A percentile compares a stretch with the other conserved stretches of the same genome.
Evolutionary conservation across 2,329 filamentous ascomycete species (phyloP).

Genomic region (Talaromyces atroroseus): DNA sequence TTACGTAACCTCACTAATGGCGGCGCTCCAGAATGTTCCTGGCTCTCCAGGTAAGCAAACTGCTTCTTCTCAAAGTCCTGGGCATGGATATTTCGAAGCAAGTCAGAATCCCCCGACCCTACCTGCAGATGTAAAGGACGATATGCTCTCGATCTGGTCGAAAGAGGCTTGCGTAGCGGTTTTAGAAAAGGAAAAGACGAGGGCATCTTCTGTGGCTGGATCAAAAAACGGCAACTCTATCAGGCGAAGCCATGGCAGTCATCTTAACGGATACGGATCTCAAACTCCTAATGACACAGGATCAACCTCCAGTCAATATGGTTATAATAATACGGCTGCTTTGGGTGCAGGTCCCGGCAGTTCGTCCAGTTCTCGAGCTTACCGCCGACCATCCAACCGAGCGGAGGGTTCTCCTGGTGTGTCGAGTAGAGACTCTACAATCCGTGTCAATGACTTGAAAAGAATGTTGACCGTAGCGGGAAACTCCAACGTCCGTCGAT

Average conservation of each 20-base stretch:
- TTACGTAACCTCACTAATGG: constrained; percentile 56
- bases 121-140: constrained; percentile 62
- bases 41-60: constrained; percentile 63
- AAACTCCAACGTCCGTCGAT: constrained; percentile 29
- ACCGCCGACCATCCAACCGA: constrained; percentile 33
- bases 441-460: constrained; percentile 45
- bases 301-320: constrained; percentile 19
- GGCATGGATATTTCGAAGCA: constrained; percentile 40
- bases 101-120: constrained; percentile 49
- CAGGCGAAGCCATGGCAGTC: constrained; percentile 22
- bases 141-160: constrained; percentile 75
- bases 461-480: constrained; percentile 41
- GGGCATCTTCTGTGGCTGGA: constrained; percentile 68
- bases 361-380: constrained; percentile 25
- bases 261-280: constrained; percentile 26
- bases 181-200: constrained; percentile 61
- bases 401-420: constrained; percentile 28
- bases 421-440: constrained; percentile 40
- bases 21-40: constrained; percentile 63
- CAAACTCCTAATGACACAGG: constrained; percentile 26
- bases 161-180: constrained; percentile 66
- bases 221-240: constrained; percentile 59
- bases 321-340: constrained; percentile 18
- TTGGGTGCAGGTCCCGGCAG: constrained; percentile 15
- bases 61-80: constrained; percentile 58